phyloP scores from a whole-genome alignment of 495 filamentous ascomycete species.

The Xylaria castorea region DNA sequence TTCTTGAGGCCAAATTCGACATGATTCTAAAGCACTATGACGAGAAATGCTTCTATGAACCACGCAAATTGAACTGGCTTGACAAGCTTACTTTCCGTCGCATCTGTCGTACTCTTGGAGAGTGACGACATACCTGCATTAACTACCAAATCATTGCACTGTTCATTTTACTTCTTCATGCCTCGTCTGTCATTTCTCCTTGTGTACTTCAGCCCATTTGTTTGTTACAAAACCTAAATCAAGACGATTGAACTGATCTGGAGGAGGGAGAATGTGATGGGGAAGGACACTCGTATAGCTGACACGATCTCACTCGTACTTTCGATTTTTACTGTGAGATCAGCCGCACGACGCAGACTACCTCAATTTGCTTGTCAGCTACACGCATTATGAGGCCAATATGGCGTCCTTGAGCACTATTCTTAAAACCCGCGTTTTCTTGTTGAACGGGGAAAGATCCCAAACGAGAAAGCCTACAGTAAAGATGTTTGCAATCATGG shows the following conservation, averaged over 20 bases:
- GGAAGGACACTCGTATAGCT: not conserved
- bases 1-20: slow-evolving; percentile 35
- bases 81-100: slow-evolving; percentile 35
- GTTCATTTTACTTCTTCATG: not conserved
- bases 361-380: not conserved
- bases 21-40: slow-evolving; percentile 37
- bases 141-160: not conserved
- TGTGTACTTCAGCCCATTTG: not conserved
- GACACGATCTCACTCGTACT: not conserved
- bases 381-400: not conserved
- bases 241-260: not conserved
- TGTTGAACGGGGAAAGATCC: not conserved
- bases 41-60: slow-evolving; percentile 17
- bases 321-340: not conserved
- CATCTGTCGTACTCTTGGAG: slow-evolving; percentile 16
- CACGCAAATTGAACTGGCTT: slow-evolving; percentile 24
- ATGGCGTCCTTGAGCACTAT: not conserved
- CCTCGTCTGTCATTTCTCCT: not conserved
- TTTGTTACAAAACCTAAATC: not conserved
- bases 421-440: not conserved
- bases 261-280: not conserved
- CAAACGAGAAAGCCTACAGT: not conserved
- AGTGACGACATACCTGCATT: slow-evolving; percentile 3
- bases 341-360: not conserved
- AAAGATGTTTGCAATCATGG: not conserved